Evolutionary conservation across 305 asterid genomes (phyloP).

Genomic region (Solanum chacoense): DNA sequence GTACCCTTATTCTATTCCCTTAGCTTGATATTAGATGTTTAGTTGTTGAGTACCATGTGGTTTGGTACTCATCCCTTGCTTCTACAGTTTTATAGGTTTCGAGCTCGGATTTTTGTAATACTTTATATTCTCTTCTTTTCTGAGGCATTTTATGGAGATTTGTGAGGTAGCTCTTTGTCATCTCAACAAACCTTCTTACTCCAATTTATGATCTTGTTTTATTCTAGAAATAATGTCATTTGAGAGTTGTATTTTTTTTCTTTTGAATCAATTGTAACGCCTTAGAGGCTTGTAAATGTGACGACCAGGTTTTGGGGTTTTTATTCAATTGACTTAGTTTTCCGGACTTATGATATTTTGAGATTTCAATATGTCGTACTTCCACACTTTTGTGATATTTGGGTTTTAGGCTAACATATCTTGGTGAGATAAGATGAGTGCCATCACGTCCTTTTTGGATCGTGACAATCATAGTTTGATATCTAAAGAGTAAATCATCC

Average conservation of each 20-base stretch:
- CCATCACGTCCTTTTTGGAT: background rate
- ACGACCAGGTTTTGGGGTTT: background rate
- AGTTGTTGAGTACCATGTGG: no score
- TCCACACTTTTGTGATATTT: background rate
- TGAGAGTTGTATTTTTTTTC: background rate
- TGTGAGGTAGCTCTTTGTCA: no score
- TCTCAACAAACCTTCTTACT: no score
- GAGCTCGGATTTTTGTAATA: no score
- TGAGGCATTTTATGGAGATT: no score
- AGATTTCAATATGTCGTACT: background rate
- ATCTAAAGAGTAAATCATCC: background rate
- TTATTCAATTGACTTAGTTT: background rate
- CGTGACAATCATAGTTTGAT: background rate
- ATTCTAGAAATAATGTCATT: background rate
- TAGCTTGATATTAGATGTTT: no score
- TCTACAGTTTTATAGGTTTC: no score
- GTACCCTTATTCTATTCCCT: no score
- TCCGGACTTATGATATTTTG: background rate
- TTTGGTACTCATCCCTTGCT: no score
- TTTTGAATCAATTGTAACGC: background rate
- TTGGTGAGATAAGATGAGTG: background rate
- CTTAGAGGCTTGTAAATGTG: background rate
- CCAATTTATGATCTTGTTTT: background rate
- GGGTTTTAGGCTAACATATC: background rate
- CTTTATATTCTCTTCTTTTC: no score